phyloP scores from a whole-genome alignment of 805 yeast genomes.

The Lipomyces orientalis region DNA sequence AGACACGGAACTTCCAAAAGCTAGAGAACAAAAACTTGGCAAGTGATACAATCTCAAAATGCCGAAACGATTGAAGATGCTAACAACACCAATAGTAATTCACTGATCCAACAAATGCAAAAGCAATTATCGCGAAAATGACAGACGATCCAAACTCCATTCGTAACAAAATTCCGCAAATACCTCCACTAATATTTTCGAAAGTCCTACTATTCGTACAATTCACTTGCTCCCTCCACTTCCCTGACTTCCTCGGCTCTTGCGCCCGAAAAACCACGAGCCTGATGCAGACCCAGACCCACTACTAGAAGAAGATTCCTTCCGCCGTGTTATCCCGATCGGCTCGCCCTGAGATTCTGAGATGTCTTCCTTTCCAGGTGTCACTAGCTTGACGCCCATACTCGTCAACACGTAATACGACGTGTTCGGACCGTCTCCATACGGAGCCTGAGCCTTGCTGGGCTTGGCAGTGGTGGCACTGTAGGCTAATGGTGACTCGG shows the following conservation, averaged over 20 bases:
- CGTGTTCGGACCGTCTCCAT: constrained; percentile 20
- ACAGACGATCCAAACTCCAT: not conserved
- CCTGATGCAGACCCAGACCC: constrained; percentile 4
- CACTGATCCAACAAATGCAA: not conserved
- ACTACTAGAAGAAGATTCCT: constrained; percentile 7
- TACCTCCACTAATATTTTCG: not conserved
- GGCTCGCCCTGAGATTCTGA: not conserved
- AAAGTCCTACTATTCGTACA: not conserved
- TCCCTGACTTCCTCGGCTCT: not conserved
- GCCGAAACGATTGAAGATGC: not conserved
- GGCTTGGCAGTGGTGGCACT: not conserved
- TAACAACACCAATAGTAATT: not conserved
- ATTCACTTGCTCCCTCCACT: not conserved
- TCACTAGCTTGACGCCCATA: constrained; percentile 26
- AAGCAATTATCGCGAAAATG: not conserved
- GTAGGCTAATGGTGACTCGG: constrained; percentile 1
- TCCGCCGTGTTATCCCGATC: not conserved
- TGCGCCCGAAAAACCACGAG: constrained; percentile 4
- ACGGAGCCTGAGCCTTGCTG: constrained; percentile 18
- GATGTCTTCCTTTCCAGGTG: constrained; percentile 16
- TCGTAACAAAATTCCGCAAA: not conserved
- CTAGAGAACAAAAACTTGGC: too few species aligned
- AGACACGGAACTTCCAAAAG: too few species aligned
- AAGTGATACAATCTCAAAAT: not conserved
- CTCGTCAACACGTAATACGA: constrained; percentile 32